Evolutionary conservation across 805 yeast genomes (phyloP), one percentile per base, ranked within the genome.

Genomic region (Metschnikowia kunwiensis): DNA sequence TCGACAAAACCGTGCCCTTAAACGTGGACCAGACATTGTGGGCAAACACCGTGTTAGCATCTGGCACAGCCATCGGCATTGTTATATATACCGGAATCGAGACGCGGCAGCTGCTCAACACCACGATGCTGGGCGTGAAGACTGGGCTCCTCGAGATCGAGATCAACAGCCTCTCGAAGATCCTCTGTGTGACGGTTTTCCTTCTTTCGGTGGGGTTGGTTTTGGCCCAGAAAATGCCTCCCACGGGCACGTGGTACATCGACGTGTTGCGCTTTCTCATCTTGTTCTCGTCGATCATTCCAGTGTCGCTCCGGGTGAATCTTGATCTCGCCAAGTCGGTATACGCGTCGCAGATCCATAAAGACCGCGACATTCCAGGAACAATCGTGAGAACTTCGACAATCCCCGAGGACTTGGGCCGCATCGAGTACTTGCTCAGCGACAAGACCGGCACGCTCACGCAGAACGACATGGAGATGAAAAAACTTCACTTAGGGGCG

Each of bases 361-460:
- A 86, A 43, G 99, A 93, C 57, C 46, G 57, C 11, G 71, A 79
- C 4, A 93, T 93, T 13, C 81, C 86, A 2, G 86, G 80, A 6
- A 89, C 97, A 0, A 78, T 94, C 34, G 99, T 94, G 4, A 78
- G 99, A 55, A 93, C 98, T 1, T 86, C 96, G 38, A 94, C 98
- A 0, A 93, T 93, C 29, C 98, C 98, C 1, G 99, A 93, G 60
- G 99, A 93, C 62, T 69, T 93, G 46, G 99, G 99, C 18, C 74
- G 99, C 49, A 85, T 93, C 28, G 97, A 93, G 60, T 93, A 93
- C 58, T 63, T 93, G 38, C 70, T 93, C 29, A 82, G 89, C 44
- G 99, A 93, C 60, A 93, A 93, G 54, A 93, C 99, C 0, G 99
- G 99, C 24, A 93, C 99, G 1, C 72, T 93, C 47, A 93, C 99